Conservation (phyloP, 2,329 filamentous ascomycete genomes). For the Plenodomus lindquistii region DNA sequence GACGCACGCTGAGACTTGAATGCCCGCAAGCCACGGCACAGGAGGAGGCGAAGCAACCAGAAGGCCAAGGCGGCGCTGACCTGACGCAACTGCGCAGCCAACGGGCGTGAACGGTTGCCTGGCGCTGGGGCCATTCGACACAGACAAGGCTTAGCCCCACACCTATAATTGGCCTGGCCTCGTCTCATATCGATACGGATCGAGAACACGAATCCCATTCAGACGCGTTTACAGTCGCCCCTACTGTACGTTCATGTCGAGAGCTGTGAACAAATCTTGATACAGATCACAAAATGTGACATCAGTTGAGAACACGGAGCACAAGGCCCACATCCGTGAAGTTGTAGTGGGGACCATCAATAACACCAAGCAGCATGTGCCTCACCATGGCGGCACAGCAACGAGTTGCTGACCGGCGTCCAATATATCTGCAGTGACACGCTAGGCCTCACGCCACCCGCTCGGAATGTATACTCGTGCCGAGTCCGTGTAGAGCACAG, state of each 20-base stretch:
- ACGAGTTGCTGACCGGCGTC: slow-evolving; percentile 2
- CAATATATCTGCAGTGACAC: background rate
- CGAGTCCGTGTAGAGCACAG: background rate
- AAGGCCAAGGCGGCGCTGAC: slow-evolving; percentile 10
- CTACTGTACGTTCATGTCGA: no score
- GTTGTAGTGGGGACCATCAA: no score
- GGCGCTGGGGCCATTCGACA: slow-evolving; percentile 3
- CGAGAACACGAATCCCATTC: background rate
- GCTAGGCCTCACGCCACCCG: background rate
- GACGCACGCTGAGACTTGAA: slow-evolving; percentile 7
- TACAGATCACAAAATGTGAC: no score
- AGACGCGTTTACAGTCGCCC: no score
- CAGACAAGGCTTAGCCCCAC: slow-evolving; percentile 10
- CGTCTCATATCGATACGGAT: slow-evolving; percentile 1
- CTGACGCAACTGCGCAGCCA: slow-evolving; percentile 10
- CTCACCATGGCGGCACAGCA: slow-evolving; percentile 3
- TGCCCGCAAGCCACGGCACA: slow-evolving; percentile 14
- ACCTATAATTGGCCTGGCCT: slow-evolving; percentile 22
- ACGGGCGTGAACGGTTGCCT: slow-evolving; percentile 14
- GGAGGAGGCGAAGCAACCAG: slow-evolving; percentile 20
- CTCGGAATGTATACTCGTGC: background rate
- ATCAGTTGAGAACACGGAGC: no score
- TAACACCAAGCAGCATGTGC: slow-evolving; percentile 3
- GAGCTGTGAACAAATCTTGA: no score
- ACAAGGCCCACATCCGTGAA: no score